Percentiles rank a stretch among this genome's conserved stretches.
phyloP scores from a whole-genome alignment of 2,329 filamentous ascomycete species.

The Colletotrichum neosansevieriae region DNA sequence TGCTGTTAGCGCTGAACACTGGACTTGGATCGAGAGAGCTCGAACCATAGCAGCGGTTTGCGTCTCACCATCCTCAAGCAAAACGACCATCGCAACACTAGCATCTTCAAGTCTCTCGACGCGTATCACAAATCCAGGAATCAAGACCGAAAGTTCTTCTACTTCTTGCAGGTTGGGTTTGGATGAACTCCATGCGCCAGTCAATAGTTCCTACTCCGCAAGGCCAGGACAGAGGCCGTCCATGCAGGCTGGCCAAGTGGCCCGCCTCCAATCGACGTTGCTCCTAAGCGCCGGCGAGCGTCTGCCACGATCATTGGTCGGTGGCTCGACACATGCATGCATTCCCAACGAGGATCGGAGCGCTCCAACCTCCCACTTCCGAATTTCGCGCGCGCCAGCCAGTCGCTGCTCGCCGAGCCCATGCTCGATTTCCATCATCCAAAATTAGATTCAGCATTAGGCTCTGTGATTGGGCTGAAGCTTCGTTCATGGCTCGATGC shows the following conservation, averaged over 20 bases:
- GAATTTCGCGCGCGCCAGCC: constrained; percentile 56
- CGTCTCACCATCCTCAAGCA: neutral
- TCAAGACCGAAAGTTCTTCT: constrained; percentile 23
- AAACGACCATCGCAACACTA: neutral
- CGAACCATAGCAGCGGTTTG: neutral
- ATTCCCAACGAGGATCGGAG: constrained; percentile 36
- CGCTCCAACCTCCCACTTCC: constrained; percentile 25
- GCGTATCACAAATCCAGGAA: constrained; percentile 18
- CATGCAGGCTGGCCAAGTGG: constrained; percentile 24
- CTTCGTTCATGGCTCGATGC: constrained; percentile 17
- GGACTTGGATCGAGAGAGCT: neutral
- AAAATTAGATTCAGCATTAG: constrained; percentile 50
- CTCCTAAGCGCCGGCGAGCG: constrained; percentile 44
- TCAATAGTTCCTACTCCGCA: constrained; percentile 32
- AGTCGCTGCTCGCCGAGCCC: constrained; percentile 43
- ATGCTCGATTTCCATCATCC: constrained; percentile 45
- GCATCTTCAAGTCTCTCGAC: neutral
- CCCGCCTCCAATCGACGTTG: constrained; percentile 30
- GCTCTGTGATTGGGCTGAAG: constrained; percentile 49
- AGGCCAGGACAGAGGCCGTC: constrained; percentile 28
- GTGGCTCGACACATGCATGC: constrained; percentile 20
- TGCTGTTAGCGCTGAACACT: too few relatives aligned
- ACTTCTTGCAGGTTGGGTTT: constrained; percentile 16
- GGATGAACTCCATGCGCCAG: constrained; percentile 19
- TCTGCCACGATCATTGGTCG: constrained; percentile 36